A percentile compares a stretch with the other conserved stretches of the same genome.
These are phyloP conservation scores for Papiliotrema terrestris DNA, from an alignment of 1,284 basidiomycete species.

Conservation along the genomic window DNA sequence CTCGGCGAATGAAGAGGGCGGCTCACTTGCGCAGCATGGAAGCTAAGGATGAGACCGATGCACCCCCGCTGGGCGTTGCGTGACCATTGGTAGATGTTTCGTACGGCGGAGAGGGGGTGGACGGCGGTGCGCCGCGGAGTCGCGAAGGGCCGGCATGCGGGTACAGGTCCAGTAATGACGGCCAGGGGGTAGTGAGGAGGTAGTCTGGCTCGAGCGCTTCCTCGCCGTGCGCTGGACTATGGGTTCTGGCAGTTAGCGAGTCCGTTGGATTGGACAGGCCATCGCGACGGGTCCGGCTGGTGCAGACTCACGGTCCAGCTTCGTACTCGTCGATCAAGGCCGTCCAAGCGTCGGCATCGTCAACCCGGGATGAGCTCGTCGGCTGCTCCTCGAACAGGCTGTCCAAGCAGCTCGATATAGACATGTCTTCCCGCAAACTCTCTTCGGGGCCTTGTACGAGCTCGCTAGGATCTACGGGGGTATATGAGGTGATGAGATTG, in stretches of 20 bases:
- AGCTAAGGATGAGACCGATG: not conserved
- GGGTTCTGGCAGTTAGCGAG: not conserved
- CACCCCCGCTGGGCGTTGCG: not conserved
- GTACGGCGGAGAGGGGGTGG: not conserved
- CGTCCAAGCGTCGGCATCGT: not conserved
- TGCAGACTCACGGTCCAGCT: not conserved
- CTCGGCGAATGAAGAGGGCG: not conserved
- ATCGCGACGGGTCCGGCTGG: not conserved
- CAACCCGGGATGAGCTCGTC: not conserved
- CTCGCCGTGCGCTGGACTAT: not conserved
- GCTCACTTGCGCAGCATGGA: not conserved
- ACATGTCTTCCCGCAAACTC: not conserved
- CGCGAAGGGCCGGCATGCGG: slow-evolving; percentile 1
- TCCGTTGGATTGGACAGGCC: not conserved
- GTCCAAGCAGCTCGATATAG: slow-evolving; percentile 1
- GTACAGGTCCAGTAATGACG: slow-evolving; percentile 5
- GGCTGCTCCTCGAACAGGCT: not conserved
- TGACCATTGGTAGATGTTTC: not conserved
- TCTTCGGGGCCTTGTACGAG: not conserved
- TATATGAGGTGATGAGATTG: not conserved
- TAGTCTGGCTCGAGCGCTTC: not conserved
- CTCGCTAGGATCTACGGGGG: not conserved
- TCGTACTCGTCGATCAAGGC: slow-evolving; percentile 1
- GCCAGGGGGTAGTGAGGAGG: not conserved
- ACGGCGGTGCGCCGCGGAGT: not conserved